A percentile compares a stretch with the other conserved stretches of the same genome.
phyloP scores from a whole-genome alignment of 257 asterid species.

The Nicotiana paniculata region DNA sequence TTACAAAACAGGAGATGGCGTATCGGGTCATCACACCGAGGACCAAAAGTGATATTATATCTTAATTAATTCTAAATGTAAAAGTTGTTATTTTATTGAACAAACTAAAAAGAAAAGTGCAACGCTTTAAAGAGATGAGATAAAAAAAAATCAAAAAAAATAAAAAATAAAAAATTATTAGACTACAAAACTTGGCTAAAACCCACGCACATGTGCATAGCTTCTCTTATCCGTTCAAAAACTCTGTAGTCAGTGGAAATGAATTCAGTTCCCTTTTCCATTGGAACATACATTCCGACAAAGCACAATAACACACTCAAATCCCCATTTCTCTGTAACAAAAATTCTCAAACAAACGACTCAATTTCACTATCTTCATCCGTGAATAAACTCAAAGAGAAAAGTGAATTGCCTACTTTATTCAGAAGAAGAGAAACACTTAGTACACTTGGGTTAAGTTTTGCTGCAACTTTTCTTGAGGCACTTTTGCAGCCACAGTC shows the following conservation, averaged over 20 bases:
- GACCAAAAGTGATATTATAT: too few species aligned
- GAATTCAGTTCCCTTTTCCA: constrained; percentile 19
- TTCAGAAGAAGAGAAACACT: constrained; percentile 30
- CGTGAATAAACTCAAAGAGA: not conserved
- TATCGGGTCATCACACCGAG: too few species aligned
- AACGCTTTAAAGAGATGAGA: too few species aligned
- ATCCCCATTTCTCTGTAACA: not conserved
- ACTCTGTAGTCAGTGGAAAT: constrained; percentile 1
- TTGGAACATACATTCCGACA: constrained; percentile 3
- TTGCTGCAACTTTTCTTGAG: not conserved
- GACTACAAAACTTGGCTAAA: not conserved
- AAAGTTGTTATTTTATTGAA: too few species aligned
- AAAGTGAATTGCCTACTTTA: not conserved
- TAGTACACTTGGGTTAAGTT: constrained; percentile 15
- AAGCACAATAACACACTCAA: not conserved
- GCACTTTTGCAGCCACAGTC: not conserved
- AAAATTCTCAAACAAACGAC: not conserved
- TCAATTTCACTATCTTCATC: not conserved
- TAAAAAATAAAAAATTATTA: too few species aligned
- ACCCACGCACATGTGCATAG: not conserved
- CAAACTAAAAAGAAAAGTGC: too few species aligned
- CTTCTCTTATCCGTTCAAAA: constrained; percentile 1
- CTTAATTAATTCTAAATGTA: too few species aligned
- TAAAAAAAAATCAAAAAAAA: too few species aligned
- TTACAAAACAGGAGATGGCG: too few species aligned